A percentile compares a stretch with the other conserved stretches of the same genome.
Evolutionary conservation across 164 flowering plant species (phyloP).

Genomic region (Dillenia suffruticosa): DNA sequence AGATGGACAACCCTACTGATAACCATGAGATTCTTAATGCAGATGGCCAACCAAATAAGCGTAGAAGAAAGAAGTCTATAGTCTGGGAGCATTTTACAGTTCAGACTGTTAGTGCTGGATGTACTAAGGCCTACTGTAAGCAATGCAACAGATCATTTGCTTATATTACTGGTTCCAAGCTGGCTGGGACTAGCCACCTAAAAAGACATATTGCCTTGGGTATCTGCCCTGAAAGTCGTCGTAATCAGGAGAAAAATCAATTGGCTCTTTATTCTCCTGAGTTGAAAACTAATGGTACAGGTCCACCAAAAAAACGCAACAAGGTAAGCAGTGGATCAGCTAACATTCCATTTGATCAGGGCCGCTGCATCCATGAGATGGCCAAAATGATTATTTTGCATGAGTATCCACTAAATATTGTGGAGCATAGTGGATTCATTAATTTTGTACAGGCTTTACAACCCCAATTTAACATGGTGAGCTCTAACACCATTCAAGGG

Average conservation of each 20-base stretch:
- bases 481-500: slow-evolving; percentile 45
- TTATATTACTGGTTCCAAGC: slow-evolving; percentile 65
- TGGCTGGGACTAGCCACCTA: slow-evolving; percentile 89
- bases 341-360: slow-evolving; percentile 43
- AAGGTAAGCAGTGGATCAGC: slow-evolving; percentile 26
- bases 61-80: slow-evolving; percentile 71
- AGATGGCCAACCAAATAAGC: slow-evolving; percentile 44
- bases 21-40: slow-evolving; percentile 29
- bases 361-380: slow-evolving; percentile 43
- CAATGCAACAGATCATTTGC: slow-evolving; percentile 80
- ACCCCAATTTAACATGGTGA: slow-evolving; percentile 52
- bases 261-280: slow-evolving; percentile 16
- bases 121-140: slow-evolving; percentile 68
- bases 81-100: slow-evolving; percentile 91
- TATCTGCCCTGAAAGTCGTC: slow-evolving; percentile 50
- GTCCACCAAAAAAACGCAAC: slow-evolving; percentile 43
- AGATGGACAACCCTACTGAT: slow-evolving; percentile 23
- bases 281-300: slow-evolving; percentile 23
- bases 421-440: slow-evolving; percentile 62
- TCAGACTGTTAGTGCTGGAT: slow-evolving; percentile 39
- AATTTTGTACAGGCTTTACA: slow-evolving; percentile 51
- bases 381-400: slow-evolving; percentile 78
- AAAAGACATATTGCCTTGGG: slow-evolving; percentile 72
- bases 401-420: slow-evolving; percentile 70
- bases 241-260: slow-evolving; percentile 27